These are phyloP conservation scores for Ophiostoma angusticollis DNA, from an alignment of 2,329 filamentous ascomycete genomes.

Conservation along the genomic window DNA sequence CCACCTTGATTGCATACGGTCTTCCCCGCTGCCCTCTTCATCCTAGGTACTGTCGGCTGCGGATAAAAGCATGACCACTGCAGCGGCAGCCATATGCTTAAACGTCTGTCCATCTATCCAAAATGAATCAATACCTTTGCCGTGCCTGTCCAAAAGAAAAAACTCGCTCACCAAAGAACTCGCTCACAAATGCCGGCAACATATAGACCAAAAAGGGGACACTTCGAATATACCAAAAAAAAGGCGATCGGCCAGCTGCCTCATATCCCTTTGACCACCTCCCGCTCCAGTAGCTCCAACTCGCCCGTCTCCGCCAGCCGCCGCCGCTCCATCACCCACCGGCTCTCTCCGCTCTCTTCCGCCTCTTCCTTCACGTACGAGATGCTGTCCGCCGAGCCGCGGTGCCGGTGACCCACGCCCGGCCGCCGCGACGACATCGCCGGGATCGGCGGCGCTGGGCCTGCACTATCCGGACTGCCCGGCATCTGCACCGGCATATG, in stretches of 20 bases:
- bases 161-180: neutral
- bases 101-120: no score
- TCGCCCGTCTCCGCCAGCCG: slow-evolving; percentile 53
- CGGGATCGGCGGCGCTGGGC: slow-evolving; percentile 2
- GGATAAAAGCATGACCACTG: no score
- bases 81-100: no score
- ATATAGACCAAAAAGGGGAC: no score
- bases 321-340: slow-evolving; percentile 59
- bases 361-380: slow-evolving; percentile 56
- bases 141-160: no score
- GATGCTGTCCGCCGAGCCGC: slow-evolving; percentile 52
- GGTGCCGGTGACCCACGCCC: slow-evolving; percentile 36
- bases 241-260: no score
- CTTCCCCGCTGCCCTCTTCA: no score
- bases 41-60: no score
- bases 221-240: neutral
- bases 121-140: no score
- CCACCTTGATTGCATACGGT: no score
- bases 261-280: slow-evolving; percentile 46
- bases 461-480: neutral
- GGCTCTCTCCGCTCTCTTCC: slow-evolving; percentile 40
- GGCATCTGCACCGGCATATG: slow-evolving; percentile 1
- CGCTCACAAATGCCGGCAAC: no score
- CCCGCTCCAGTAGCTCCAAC: slow-evolving; percentile 50
- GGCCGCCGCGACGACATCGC: slow-evolving; percentile 16